Evolutionary conservation across 1,139 yeast genomes (phyloP), one percentile per base, ranked within the genome.

Genomic region (Yamadazyma spencermartinsiae): DNA sequence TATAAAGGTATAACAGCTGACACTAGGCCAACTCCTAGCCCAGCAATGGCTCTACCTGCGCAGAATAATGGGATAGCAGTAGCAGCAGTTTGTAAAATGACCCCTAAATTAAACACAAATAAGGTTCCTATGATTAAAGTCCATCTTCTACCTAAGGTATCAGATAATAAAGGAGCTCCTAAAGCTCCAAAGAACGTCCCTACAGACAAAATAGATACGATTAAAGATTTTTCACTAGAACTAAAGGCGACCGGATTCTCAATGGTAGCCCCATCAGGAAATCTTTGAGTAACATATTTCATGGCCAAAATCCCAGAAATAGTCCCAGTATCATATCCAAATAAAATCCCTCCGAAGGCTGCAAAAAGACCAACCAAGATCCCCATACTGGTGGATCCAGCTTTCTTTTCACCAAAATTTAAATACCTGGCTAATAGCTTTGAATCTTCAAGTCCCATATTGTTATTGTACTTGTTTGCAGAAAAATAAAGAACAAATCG

Each of bases 271-370:
- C 41, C 41, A 34, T 42, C 31, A 13, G 72, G 68, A 52, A 82
- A 85, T 48, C 77, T 68, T 28, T 59, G 54, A 38, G 62, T 65
- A 57, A 82, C 88, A 50, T 79, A 80, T 4, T 76, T 63, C 86
- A 83, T 82, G 52, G 80, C 81, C 55, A 84, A 74, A 51, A 85
- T 81, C 54, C 95, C 95, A 27, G 85, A 77, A 55, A 83, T 82
- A 49, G 88, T 81, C 65, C 90, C 89, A 21, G 89, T 82, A 65
- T 82, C 89, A 76, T 82, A 82, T 48, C 89, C 89, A 56, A 74
- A 83, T 45, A 82, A 78, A 52, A 80, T 48, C 54, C 87, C 87
- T 63, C 85, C 86, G 50, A 80, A 79, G 43, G 86, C 83, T 41
- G 72, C 73, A 45, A 66, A 67, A 24, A 58, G 52, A 72, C 80